These are phyloP conservation scores for Marasmius fiardii DNA, from an alignment of 1,284 basidiomycete species.

Conservation along the genomic window DNA sequence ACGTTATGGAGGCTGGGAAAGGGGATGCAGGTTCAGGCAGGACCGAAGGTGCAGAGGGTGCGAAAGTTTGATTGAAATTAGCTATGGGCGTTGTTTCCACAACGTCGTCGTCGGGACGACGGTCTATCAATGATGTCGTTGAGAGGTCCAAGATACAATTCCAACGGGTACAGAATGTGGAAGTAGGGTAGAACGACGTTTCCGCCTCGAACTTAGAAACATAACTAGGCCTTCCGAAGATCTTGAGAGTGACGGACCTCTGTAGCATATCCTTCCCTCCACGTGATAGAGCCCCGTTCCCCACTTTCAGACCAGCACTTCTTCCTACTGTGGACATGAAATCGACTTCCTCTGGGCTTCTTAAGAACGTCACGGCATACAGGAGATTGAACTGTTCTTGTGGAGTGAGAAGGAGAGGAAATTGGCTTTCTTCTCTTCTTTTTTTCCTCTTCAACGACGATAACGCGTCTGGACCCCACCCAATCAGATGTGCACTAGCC, in stretches of 20 bases:
- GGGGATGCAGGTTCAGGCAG: slow-evolving; percentile 19
- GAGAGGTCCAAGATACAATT: slow-evolving; percentile 83
- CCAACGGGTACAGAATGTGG: slow-evolving; percentile 79
- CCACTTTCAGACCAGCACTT: background rate
- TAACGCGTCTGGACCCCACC: slow-evolving; percentile 56
- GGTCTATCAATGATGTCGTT: slow-evolving; percentile 20
- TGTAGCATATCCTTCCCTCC: slow-evolving; percentile 45
- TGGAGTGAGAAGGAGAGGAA: slow-evolving; percentile 67
- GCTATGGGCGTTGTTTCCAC: slow-evolving; percentile 21
- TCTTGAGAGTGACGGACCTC: slow-evolving; percentile 74
- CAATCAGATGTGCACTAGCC: slow-evolving; percentile 41
- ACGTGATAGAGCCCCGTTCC: slow-evolving; percentile 12
- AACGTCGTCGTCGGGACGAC: slow-evolving; percentile 2
- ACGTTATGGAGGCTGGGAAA: slow-evolving; percentile 15
- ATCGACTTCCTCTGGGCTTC: slow-evolving; percentile 59
- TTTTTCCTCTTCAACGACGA: slow-evolving; percentile 3
- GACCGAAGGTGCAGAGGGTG: background rate
- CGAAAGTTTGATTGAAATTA: slow-evolving; percentile 5
- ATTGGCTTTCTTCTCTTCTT: slow-evolving; percentile 33
- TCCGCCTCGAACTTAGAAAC: slow-evolving; percentile 8
- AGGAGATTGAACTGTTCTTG: slow-evolving; percentile 84
- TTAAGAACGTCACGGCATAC: slow-evolving; percentile 77
- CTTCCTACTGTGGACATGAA: slow-evolving; percentile 25
- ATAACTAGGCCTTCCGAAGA: slow-evolving; percentile 66
- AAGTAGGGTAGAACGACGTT: slow-evolving; percentile 51